Base-by-base conservation (phyloP, 2,329 filamentous ascomycete species). In the Dendrostoma leiphaemia region DNA sequence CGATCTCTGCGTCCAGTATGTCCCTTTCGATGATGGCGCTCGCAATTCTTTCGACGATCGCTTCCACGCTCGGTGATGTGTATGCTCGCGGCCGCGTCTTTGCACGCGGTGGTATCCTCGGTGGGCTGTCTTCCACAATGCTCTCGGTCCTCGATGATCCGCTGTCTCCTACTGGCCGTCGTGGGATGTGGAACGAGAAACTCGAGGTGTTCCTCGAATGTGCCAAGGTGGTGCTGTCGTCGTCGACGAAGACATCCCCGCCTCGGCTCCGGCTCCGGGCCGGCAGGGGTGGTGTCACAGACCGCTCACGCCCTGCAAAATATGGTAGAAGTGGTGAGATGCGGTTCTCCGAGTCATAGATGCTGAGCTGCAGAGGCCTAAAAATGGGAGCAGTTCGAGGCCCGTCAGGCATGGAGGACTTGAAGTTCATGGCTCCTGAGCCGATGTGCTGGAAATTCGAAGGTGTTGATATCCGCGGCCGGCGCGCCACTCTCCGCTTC, bases 381-480 rank as follows among this genome's bases (percentile, higher is more conserved):
- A 83, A 83, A 10, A 73, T 73, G 6, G 64, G 58, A 6, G 68
- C 69, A 5, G 67, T 65, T 32, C 61, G 64, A 53, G 61, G 67
- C 61, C 49, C 61, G 53, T 52, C 65, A 43, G 67, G 60, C 6
- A 55, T 50, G 61, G 48, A 69, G 31, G 48, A 44, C 38, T 69
- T 65, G 48, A 72, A 69, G 45, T 74, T 71, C 53, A 71, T 71
- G n/a, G 74, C 69, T 44, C 72, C 73, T 17, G 77, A 79, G 51
- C 78, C 70, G 46, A 86, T 61, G 69, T 86, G 83, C 44, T 78
- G 79, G 62, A 86, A 86, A 65, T 86, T 74, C 45, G 77, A 77
- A 3, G 83, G 83, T 19, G 73, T 73, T 38, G 82, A 84, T 62
- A 86, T 86, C 56, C 73, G 72, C 65, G 78, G 78, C 67, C 79